Evolutionary conservation across 257 asterid genomes (phyloP).

Genomic region (Przewalskia tangutica): DNA sequence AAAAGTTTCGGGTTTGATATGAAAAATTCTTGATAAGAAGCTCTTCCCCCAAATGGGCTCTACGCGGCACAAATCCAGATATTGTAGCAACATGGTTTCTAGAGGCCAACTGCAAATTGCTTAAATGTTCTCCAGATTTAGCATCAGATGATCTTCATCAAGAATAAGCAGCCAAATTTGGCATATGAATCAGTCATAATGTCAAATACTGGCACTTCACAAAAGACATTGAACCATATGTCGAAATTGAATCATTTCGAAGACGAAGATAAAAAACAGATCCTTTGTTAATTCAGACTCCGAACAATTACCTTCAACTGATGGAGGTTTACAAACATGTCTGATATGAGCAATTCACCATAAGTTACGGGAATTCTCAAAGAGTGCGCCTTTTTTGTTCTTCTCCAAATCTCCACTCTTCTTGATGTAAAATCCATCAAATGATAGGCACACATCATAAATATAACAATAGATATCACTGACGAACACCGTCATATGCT

Average conservation of each 20-base stretch:
- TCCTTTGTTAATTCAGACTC: background rate
- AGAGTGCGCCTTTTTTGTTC: background rate
- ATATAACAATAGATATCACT: background rate
- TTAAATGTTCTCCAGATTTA: background rate
- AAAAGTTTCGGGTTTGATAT: too few species aligned
- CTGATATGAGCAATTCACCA: background rate
- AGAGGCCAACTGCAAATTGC: background rate
- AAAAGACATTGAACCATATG: background rate
- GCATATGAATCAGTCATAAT: background rate
- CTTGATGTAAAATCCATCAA: background rate
- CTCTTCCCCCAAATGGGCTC: too few species aligned
- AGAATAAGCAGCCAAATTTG: background rate
- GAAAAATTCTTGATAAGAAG: too few species aligned
- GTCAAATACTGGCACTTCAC: background rate
- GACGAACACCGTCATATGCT: conserved; percentile 5
- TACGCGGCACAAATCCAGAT: too few species aligned
- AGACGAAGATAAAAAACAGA: background rate
- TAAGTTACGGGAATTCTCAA: background rate
- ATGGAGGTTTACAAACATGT: background rate
- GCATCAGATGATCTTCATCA: background rate
- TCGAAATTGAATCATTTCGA: background rate
- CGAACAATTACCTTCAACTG: background rate
- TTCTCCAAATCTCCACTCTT: background rate
- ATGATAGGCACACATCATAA: background rate
- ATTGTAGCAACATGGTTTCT: too few species aligned